Evolutionary conservation across 371 early-diverging fungal species (phyloP), one percentile per base, ranked within the genome.

Genomic region (Circinella minor): DNA sequence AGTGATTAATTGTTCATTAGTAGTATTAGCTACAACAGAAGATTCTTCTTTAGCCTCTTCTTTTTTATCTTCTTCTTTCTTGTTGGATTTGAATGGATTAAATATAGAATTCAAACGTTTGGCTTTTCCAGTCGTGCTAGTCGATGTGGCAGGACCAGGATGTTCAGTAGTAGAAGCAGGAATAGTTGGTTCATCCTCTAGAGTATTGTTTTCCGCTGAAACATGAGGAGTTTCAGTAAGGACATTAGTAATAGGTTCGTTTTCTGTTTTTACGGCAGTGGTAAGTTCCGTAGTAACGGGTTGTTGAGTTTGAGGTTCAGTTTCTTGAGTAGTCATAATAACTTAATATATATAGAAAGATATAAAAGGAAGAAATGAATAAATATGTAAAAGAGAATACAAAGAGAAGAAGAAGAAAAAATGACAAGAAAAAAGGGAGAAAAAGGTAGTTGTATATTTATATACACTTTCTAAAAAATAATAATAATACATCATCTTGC

Each of bases 81-180:
- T 57, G 57, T 18, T 57, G 27, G 57, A 57, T 34, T 57, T 57
- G 57, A 57, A 57, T 27, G 57, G 57, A 57, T 57, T 57, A 27
- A 57, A 57, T 14, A 57, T 27, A 27, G 27, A 34, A 34, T 57
- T 57, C 27, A 57, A 57, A 34, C 57, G 57, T n/a, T 57, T 57
- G 7, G 57, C 14, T 34, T 57, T 57, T 57, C 63, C 69, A 37
- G 7, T 51, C 20, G 43, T 8, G 48, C 55, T 59, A 7, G 61
- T 36, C 20, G 67, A 34, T 17, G 67, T 34, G 43, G 60, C 60
- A 54, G 65, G 65, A 54, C 43, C 43, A 20, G 38, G 36, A 9
- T 43, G 43, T 57, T 36, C 66, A 8, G 59, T 55, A 5, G 55
- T 36, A 48, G 15, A 13, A 3, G 65, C 17, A 38, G 37, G 14